Evolutionary conservation across 2,329 filamentous ascomycete genomes (phyloP), one percentile per base, ranked within the genome.

Genomic region (Fusarium paranaense): DNA sequence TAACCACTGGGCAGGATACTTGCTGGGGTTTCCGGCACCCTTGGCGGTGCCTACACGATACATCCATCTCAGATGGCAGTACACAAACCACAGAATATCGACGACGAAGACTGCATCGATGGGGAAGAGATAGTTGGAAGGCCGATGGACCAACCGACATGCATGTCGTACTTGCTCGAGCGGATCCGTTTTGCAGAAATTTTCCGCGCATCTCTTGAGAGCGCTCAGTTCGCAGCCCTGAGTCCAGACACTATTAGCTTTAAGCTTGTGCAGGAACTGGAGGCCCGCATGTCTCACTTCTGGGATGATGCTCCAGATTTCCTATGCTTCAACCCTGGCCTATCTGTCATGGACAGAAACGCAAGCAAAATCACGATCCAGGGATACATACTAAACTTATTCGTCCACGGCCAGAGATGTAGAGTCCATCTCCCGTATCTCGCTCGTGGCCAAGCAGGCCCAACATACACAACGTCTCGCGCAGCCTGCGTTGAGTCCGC

Each of bases 31-130:
- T 80, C 75, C 5, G 79, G 77, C 25, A 78, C 79, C 1, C 73
- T 79, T 3, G 80, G 81, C 37, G 72, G 78, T 1, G 78, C 78
- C 4, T 83, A 82, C 38, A 77, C 75, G 1, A 72, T 84, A 6
- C 78, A 83, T 25, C 80, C 81, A 13, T 76, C 71, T 8, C 82
- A 84, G 20, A 83, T 84, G 78, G 75, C 75, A 16, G 82, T 84
- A 2, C 76, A 79, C 2, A 79, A 80, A 45, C 82, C 83, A 1
- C 77, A 78, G 1, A 82, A 84, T 58, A 72, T 82, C 6, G 78
- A 83, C 58, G 82, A 84, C 38, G 75, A 76, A 42, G 83, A 84
- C 42, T 71, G 82, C 8, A 66, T 78, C 13, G 73, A 79, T 3
- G 71, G 71, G 1, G 62, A 73, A 13, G 78, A 81, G 6, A 67